Percentiles rank a stretch among this genome's conserved stretches.
phyloP scores from a whole-genome alignment of 2,329 filamentous ascomycete species.

The Sporothrix protearum region DNA sequence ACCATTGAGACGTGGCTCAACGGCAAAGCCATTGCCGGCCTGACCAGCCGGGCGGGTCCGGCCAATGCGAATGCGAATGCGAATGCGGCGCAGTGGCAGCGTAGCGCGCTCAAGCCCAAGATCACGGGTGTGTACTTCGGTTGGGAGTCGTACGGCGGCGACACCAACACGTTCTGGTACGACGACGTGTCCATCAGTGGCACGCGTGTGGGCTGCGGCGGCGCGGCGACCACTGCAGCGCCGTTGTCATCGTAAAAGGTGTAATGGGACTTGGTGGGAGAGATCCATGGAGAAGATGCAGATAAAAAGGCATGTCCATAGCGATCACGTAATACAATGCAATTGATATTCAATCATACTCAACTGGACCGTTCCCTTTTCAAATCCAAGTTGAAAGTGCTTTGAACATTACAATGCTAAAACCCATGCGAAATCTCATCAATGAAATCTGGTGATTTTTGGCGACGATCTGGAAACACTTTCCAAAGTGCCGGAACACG shows the following conservation, averaged over 20 bases:
- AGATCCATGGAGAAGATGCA: not conserved
- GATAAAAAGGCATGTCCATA: not conserved
- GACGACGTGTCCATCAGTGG: slow-evolving; percentile 54
- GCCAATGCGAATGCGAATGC: slow-evolving; percentile 52
- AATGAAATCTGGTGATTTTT: not conserved
- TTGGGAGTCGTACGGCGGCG: slow-evolving; percentile 61
- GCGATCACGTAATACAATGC: not conserved
- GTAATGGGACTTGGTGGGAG: not conserved
- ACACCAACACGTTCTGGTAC: slow-evolving; percentile 60
- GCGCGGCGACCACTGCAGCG: not conserved
- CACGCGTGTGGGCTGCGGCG: slow-evolving; percentile 46
- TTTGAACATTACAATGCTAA: too few relatives aligned
- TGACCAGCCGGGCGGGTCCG: slow-evolving; percentile 47
- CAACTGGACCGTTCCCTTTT: too few relatives aligned
- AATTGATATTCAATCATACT: not conserved
- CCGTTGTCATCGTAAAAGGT: too few relatives aligned
- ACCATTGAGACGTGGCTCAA: slow-evolving; percentile 60
- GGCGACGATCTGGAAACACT: not conserved
- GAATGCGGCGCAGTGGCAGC: slow-evolving; percentile 53
- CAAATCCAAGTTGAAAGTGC: too few relatives aligned
- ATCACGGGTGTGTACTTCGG: slow-evolving; percentile 57
- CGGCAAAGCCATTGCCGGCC: slow-evolving; percentile 47
- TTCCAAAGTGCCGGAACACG: not conserved
- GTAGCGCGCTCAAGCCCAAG: slow-evolving; percentile 48
- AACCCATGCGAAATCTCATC: too few relatives aligned